Base-by-base conservation (phyloP, 2,329 filamentous ascomycete species). In the Fusarium vanettenii region DNA sequence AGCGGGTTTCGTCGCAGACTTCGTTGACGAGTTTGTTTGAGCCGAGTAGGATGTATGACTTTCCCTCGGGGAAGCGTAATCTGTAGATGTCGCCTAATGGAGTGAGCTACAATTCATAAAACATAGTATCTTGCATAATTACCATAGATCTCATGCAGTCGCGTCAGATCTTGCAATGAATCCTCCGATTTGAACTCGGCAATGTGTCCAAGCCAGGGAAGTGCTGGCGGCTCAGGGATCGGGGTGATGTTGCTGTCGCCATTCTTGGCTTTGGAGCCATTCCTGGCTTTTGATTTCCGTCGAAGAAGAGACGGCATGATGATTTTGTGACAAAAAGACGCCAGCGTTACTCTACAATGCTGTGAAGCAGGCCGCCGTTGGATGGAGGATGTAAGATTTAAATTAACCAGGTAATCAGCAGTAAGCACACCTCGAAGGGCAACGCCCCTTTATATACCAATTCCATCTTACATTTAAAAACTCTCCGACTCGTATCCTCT, bases 1-100 rank as follows among this genome's bases (percentile, higher is more conserved):
- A 92, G 27, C 89, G 84, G 55, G 84, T 87, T 78, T 92, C 90
- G 72, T 92, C 85, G 72, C 87, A 92, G 10, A 88, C 78, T 78
- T 92, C 91, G 69, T 91, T 85, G 37, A 92, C 64, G 22, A 71
- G 55, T 16, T 71, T 60, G 20, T 60, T 25, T 9, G 57, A 60
- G 27, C 57, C 57, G 10, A 60, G 5, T 5, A 37, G 22, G 37
- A 60, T 43, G 18, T 39, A 60, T 13, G 57, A 29, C 57, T 60
- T 60, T 31, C 57, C 57, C n/a, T 60, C 57, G 3, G 57, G 37
- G 8, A 60, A 60, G 25, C 57, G 37, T 20, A 60, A 16, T 16
- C 57, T 39, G 22, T 60, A 60, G 25, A 60, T 60, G 25, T 60
- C 57, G 37, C 57, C 57, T 60, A 8, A 5, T 25, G 5, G 2